These are phyloP conservation scores for Isabelozyma pseudorhagii DNA, from an alignment of 805 yeast species.

Conservation along the genomic window DNA sequence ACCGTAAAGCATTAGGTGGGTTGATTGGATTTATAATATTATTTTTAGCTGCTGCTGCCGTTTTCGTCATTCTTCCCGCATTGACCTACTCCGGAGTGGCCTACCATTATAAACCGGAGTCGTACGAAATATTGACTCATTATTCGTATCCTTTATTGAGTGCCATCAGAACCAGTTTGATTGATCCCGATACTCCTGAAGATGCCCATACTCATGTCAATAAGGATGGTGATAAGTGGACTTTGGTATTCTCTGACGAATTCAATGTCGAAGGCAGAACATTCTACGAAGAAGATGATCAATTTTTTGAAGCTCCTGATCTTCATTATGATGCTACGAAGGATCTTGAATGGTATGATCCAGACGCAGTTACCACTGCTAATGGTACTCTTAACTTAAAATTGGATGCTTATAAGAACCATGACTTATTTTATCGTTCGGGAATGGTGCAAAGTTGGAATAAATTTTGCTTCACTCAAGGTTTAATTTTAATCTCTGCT, in stretches of 20 bases:
- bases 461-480: conserved; percentile 84
- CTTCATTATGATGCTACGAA: conserved; percentile 81
- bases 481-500: conserved; percentile 72
- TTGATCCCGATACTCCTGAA: conserved; percentile 72
- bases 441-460: conserved; percentile 96
- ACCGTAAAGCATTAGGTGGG: conserved; percentile 59
- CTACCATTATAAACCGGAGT: conserved; percentile 7
- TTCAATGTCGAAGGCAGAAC: conserved; percentile 88
- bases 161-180: conserved; percentile 55
- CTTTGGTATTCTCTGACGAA: conserved; percentile 84
- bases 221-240: conserved; percentile 64
- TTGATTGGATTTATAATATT: conserved; percentile 58
- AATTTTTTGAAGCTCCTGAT: conserved; percentile 84
- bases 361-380: conserved; percentile 78
- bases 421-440: conserved; percentile 76
- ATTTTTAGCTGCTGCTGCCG: conserved; percentile 56
- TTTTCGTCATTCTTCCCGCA: conserved; percentile 80
- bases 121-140: conserved; percentile 39
- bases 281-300: conserved; percentile 88
- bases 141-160: conserved; percentile 56
- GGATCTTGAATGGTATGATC: conserved; percentile 94
- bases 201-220: conserved; percentile 48
- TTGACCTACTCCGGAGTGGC: conserved; percentile 76
- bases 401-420: conserved; percentile 81
- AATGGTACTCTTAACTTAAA: conserved; percentile 68